A percentile compares a stretch with the other conserved stretches of the same genome.
Conservation (phyloP, 192 early-diverging fungal species). For the Entomortierella chlamydospora region DNA sequence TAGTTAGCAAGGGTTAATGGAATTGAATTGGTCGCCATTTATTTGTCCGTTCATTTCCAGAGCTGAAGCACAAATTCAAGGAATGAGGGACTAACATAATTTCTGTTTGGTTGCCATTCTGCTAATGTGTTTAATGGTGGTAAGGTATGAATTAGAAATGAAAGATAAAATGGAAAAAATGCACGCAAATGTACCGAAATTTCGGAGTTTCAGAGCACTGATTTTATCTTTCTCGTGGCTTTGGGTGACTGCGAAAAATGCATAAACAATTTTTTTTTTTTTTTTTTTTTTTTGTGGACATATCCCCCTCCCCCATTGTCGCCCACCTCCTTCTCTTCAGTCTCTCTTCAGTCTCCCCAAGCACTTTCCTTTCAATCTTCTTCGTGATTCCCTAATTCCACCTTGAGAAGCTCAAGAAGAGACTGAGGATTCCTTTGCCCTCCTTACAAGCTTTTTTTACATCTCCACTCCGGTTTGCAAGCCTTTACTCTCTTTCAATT, state of each 20-base stretch:
- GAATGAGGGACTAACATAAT: conserved; percentile 2
- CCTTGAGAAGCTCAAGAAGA: no score
- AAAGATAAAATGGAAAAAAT: neutral
- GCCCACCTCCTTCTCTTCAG: neutral
- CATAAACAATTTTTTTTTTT: conserved; percentile 11
- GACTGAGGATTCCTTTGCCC: no score
- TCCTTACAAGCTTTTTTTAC: no score
- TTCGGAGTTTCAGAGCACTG: neutral
- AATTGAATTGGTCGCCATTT: neutral
- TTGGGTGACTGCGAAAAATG: conserved; percentile 2
- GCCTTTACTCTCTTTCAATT: no score
- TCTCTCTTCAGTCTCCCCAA: neutral
- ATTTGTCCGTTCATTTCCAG: neutral
- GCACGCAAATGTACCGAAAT: neutral
- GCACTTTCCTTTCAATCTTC: neutral
- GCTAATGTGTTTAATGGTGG: neutral
- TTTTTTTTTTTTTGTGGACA: neutral
- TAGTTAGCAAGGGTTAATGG: neutral
- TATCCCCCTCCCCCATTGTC: neutral
- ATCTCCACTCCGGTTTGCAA: no score
- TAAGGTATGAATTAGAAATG: neutral
- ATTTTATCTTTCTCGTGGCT: no score
- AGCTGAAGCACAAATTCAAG: no score
- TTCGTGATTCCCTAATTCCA: no score
- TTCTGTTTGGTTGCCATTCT: conserved; percentile 14